Base-by-base conservation (phyloP, 257 asterid genomes). In the Petrea volubilis region DNA sequence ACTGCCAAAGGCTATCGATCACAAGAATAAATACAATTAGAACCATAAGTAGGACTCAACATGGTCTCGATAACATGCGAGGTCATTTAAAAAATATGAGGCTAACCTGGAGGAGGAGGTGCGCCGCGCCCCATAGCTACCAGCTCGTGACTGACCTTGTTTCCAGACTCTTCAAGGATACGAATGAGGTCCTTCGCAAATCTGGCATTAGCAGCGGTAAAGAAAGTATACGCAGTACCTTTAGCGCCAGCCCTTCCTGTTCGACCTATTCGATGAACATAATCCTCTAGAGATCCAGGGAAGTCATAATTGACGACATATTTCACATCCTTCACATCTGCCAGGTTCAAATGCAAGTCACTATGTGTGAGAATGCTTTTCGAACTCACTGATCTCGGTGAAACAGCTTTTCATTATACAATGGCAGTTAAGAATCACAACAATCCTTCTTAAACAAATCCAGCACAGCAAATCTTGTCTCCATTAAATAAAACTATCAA, bases 181-280 rank as follows among this genome's bases (percentile, higher is more conserved):
- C 66, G 84, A 72, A 95, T 86, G 68, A 95, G 96, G 53, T 92
- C 99, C 78, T 87, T 92, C 0, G 99, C 94, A 57, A 83, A 92
- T 82, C 97, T 90, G 40, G 97, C 99, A 73, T 95, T 95, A 29
- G 98, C 99, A 62, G 81, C 98, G 23, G 99, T 90, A 84, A 95
- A 95, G 75, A 77, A 95, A n/a, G 99, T 87, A 83, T 95, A 95
- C 20, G 99, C 98, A 38, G 97, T 95, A 60, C 98, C 98, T 68
- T 88, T 92, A 66, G 98, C 99, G 41, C 99, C 99, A 47, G 99
- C 99, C 76, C 98, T 82, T 60, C 99, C 99, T 11, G 99, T 95
- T 81, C 98, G 84, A 64, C 99, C 99, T 68, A 95, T 92, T 7
- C 99, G 96, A 68, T 95, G 99, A 55, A 95, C 99, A 70, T 95